Conservation (phyloP, 148 eudicot species). For the Diospyros kaki region DNA sequence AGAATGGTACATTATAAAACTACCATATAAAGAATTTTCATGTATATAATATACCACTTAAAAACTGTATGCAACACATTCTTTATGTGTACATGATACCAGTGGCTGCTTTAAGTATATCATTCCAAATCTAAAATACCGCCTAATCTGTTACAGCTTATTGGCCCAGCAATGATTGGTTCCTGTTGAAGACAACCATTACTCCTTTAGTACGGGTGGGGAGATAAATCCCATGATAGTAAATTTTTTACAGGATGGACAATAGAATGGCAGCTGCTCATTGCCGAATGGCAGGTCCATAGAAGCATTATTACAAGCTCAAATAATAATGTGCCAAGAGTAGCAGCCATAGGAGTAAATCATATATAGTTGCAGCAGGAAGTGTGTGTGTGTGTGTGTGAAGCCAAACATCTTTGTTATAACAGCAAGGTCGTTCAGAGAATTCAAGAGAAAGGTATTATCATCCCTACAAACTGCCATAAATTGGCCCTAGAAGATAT, state of each 20-base stretch:
- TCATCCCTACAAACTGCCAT: conserved; percentile 1
- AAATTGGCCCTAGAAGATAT: neutral
- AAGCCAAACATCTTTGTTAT: neutral
- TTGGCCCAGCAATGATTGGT: too few relatives aligned
- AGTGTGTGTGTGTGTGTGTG: neutral
- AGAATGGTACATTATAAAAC: too few relatives aligned
- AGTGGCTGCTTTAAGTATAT: too few relatives aligned
- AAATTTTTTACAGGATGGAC: neutral
- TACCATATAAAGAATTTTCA: too few relatives aligned
- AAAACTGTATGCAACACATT: too few relatives aligned
- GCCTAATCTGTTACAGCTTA: too few relatives aligned
- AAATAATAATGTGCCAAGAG: neutral
- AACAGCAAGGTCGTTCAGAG: neutral
- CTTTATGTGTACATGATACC: too few relatives aligned
- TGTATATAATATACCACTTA: too few relatives aligned
- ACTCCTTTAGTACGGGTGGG: neutral
- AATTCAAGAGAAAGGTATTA: neutral
- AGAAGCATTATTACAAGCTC: neutral
- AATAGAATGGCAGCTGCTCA: conserved; percentile 1
- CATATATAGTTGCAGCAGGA: neutral
- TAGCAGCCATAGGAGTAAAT: conserved; percentile 4
- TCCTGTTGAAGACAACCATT: neutral
- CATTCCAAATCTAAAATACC: too few relatives aligned
- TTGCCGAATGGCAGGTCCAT: neutral
- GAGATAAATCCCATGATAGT: neutral